Evolutionary conservation across 257 asterid species (phyloP).

Genomic region (Gentiana straminea): DNA sequence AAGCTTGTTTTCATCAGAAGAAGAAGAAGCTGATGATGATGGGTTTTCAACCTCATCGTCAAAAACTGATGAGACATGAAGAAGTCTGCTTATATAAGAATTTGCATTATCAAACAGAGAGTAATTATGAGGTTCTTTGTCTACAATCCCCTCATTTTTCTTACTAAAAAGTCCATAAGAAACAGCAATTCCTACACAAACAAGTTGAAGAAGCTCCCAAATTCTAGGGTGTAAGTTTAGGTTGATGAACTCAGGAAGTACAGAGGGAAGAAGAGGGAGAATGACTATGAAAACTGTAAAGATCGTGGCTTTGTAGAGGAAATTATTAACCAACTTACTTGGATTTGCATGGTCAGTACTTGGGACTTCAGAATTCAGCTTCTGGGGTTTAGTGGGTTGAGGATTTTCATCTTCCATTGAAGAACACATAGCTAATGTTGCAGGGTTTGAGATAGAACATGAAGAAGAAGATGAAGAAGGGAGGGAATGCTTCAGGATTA

Average conservation of each 20-base stretch:
- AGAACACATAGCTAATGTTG: slow-evolving; percentile 12
- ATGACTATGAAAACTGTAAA: slow-evolving; percentile 41
- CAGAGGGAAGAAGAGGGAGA: slow-evolving; percentile 56
- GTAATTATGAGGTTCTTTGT: slow-evolving; percentile 24
- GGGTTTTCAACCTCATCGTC: slow-evolving; percentile 58
- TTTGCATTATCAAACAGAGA: slow-evolving; percentile 46
- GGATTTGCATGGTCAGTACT: slow-evolving; percentile 24
- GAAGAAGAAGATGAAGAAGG: neutral
- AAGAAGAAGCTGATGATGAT: slow-evolving; percentile 6
- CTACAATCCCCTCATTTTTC: slow-evolving; percentile 45
- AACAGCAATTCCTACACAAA: slow-evolving; percentile 88
- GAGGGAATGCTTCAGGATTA: slow-evolving; percentile 34
- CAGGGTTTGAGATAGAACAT: slow-evolving; percentile 9
- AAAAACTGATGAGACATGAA: slow-evolving; percentile 82
- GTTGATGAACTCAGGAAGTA: slow-evolving; percentile 59
- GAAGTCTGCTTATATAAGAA: slow-evolving; percentile 51
- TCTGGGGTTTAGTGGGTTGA: slow-evolving; percentile 22
- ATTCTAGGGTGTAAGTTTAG: slow-evolving; percentile 50
- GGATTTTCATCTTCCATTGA: slow-evolving; percentile 51
- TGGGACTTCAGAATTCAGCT: slow-evolving; percentile 8
- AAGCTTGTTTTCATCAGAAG: slow-evolving; percentile 41
- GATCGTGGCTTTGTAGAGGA: slow-evolving; percentile 46
- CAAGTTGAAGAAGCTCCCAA: slow-evolving; percentile 87
- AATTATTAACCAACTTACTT: slow-evolving; percentile 38
- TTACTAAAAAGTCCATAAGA: slow-evolving; percentile 87